Conservation (phyloP, 805 yeast species). For the Debaryomyces tyrocola region DNA sequence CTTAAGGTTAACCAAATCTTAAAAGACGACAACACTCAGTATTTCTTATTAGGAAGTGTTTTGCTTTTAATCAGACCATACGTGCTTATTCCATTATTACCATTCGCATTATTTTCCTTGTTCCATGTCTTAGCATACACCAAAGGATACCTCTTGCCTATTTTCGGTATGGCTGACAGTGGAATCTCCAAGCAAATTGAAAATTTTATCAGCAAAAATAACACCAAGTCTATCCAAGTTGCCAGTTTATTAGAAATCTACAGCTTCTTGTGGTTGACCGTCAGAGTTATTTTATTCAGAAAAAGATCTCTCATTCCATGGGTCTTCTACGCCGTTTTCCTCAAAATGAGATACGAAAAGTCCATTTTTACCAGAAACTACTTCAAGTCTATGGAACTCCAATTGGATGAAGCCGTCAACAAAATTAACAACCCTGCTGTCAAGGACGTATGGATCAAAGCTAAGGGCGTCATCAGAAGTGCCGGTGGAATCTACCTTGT, state of each 20-base stretch:
- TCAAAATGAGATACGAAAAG: conserved; percentile 76
- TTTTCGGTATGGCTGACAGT: conserved; percentile 37
- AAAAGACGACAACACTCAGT: conserved; percentile 69
- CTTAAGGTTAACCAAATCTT: conserved; percentile 20
- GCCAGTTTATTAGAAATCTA: conserved; percentile 39
- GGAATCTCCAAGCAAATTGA: conserved; percentile 40
- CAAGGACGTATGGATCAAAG: conserved; percentile 37
- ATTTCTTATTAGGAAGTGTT: conserved; percentile 59
- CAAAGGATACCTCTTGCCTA: conserved; percentile 66
- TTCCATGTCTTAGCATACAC: conserved; percentile 80
- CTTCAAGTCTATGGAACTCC: conserved; percentile 66
- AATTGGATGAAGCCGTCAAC: conserved; percentile 32
- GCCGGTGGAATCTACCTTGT: conserved; percentile 30
- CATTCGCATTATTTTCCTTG: conserved; percentile 73
- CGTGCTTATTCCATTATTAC: conserved; percentile 61
- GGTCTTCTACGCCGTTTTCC: conserved; percentile 56
- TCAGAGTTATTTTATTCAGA: conserved; percentile 60
- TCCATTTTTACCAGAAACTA: conserved; percentile 70
- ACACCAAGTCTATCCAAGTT: conserved; percentile 37
- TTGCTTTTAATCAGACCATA: conserved; percentile 52
- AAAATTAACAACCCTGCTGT: conserved; percentile 27
- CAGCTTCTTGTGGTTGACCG: conserved; percentile 45
- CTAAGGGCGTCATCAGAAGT: conserved; percentile 31
- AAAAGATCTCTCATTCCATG: conserved; percentile 62
- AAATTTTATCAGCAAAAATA: conserved; percentile 33